A percentile compares a stretch with the other conserved stretches of the same genome.
Evolutionary conservation across 495 filamentous ascomycete genomes (phyloP).

Genomic region (Aspergillus incahuasiensis): DNA sequence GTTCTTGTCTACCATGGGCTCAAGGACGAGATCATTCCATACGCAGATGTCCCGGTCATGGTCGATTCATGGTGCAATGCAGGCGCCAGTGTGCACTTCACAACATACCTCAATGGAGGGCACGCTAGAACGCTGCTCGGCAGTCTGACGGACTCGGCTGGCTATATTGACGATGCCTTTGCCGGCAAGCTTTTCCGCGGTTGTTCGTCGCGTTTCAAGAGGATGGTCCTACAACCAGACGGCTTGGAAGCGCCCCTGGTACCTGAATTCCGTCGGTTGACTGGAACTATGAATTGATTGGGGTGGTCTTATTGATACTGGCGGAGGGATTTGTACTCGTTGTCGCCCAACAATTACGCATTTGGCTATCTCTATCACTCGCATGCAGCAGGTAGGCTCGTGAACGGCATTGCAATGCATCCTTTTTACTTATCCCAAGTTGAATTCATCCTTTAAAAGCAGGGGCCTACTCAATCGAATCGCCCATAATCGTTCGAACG

Average conservation of each 20-base stretch:
- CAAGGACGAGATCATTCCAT: conserved; percentile 32
- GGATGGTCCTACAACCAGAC: neutral
- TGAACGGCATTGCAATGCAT: too few species aligned
- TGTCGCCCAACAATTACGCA: too few species aligned
- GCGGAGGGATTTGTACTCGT: too few species aligned
- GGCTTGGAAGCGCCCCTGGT: neutral
- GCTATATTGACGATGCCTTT: neutral
- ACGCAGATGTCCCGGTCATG: conserved; percentile 19
- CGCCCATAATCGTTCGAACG: too few species aligned
- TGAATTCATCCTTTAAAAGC: too few species aligned
- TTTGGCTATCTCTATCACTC: too few species aligned
- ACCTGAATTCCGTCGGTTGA: neutral
- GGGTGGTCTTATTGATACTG: too few species aligned
- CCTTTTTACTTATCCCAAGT: too few species aligned
- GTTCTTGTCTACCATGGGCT: conserved; percentile 33
- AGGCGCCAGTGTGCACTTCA: conserved; percentile 28
- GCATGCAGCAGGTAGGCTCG: too few species aligned
- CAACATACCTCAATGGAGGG: conserved; percentile 26
- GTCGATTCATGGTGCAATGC: conserved; percentile 27
- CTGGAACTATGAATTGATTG: neutral
- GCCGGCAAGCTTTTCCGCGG: neutral
- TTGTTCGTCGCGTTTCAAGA: neutral
- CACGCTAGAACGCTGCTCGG: conserved; percentile 28
- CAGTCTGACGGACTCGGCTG: neutral
- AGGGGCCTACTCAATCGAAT: too few species aligned